A percentile compares a stretch with the other conserved stretches of the same genome.
These are phyloP conservation scores for Phytophthora cactorum DNA, from an alignment of 352 stramenopile species.

Conservation along the genomic window DNA sequence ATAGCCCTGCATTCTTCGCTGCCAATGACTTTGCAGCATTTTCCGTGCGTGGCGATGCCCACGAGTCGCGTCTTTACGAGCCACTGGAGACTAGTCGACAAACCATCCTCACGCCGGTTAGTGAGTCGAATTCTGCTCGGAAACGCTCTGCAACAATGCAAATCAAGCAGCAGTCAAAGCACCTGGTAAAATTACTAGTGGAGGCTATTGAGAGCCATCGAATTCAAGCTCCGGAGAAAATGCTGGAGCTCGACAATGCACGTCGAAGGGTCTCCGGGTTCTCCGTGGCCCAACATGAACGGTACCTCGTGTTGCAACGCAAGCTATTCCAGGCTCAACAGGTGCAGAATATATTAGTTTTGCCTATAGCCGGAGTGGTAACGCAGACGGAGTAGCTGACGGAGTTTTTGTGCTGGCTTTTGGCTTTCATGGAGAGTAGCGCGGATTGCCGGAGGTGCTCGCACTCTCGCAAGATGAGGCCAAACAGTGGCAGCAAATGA, in stretches of 20 bases:
- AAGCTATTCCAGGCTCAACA: slow-evolving; percentile 50
- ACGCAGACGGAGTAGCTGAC: slow-evolving; percentile 7
- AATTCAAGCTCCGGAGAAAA: slow-evolving; percentile 21
- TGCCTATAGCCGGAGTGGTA: slow-evolving; percentile 23
- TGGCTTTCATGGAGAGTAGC: slow-evolving; percentile 31
- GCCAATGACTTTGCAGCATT: slow-evolving; percentile 44
- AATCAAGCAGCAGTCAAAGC: slow-evolving; percentile 21
- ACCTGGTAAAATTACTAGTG: slow-evolving; percentile 44
- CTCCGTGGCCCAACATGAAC: slow-evolving; percentile 53
- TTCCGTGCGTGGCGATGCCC: slow-evolving; percentile 34
- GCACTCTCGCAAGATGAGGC: slow-evolving; percentile 55
- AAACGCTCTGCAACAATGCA: not conserved
- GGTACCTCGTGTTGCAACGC: slow-evolving; percentile 53
- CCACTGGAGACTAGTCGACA: slow-evolving; percentile 32
- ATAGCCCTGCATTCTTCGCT: slow-evolving; percentile 40
- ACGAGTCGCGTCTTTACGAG: slow-evolving; percentile 36
- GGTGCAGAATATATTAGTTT: slow-evolving; percentile 38
- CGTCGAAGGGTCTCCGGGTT: slow-evolving; percentile 56
- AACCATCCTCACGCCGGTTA: slow-evolving; percentile 25
- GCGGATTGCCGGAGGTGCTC: slow-evolving; percentile 60
- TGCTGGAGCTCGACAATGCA: slow-evolving; percentile 40
- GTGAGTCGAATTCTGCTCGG: not conserved
- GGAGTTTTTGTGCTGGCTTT: slow-evolving; percentile 2
- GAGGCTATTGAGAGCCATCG: slow-evolving; percentile 28
- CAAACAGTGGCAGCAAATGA: slow-evolving; percentile 43